Base-by-base conservation (phyloP, 495 filamentous ascomycete species). In the Penicillium diatomitis region DNA sequence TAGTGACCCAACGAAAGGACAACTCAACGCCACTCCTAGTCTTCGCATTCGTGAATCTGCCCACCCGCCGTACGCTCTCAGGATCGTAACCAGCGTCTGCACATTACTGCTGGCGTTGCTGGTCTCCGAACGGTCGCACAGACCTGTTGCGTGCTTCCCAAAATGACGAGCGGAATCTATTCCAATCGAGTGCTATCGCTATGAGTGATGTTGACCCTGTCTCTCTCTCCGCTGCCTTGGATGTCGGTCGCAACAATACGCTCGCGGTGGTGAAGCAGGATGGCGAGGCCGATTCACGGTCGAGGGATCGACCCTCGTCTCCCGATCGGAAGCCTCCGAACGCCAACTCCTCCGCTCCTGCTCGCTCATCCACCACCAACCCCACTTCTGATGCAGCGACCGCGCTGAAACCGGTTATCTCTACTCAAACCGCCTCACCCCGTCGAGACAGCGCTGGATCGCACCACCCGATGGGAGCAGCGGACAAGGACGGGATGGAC, bases 171-270 rank as follows among this genome's bases (percentile, higher is more conserved):
- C 68, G 62, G 63, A 61, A 70, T 55, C 47, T 54, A 60, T 57
- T 63, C 54, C 61, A 58, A 61, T 67, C 68, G 62, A 70, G 63
- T 69, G 65, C 58, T 70, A 69, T 64, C 71, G 68, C 68, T 69
- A 74, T 74, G 71, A 74, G 68, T 73, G 70, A 74, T 74, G 67
- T 68, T 55, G 68, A 70, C 49, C 56, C 71, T 57, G 64, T 67
- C 56, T 64, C 69, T 52, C 61, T 70, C 56, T 68, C 67, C 62
- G 65, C 68, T 71, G 55, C 62, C 63, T 60, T 68, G 65, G 64
- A 71, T 60, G 59, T 64, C 61, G 58, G 63, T 58, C 59, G 57
- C 44, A 68, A 59, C 44, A 58, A 59, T 46, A 58, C 60, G 49
- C 58, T 72, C 57, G 60, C 67, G 44, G 36, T 53, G 44, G 62